Base-by-base conservation (phyloP, 805 yeast species). In the Ogataea nakhonphanomensis region DNA sequence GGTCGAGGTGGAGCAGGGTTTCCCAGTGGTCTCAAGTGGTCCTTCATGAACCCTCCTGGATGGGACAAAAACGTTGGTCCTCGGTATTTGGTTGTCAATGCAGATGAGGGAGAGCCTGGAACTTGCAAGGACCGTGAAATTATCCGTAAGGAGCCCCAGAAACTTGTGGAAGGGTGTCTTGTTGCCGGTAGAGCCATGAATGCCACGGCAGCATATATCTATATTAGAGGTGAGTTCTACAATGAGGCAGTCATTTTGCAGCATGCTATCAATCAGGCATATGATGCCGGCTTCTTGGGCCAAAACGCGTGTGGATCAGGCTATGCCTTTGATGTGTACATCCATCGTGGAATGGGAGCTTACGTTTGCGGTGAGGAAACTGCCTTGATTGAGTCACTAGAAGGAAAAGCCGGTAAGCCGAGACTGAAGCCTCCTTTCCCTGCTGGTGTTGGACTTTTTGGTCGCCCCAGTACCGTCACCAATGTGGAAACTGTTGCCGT, bases 1-100 rank as follows among this genome's bases (percentile, higher is more conserved):
- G 95, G 95, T 44, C 79, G 95, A 65, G 95, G 95, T 44, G 95
- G 95, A 58, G 95, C 95, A 33, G 95, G 95, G 12, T 86, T 86
- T 73, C 95, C 95, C 39, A 78, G 89, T 17, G 95, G 95, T 24
- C 74, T 86, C 58, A 86, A 86, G 66, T 86, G 95, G 95, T 84
- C 93, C 17, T 86, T 86, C 61, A 86, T 86, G 95, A 87, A 87
- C 67, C 95, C 95, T 33, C 95, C 95, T 40, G 93, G 93, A 44
- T 86, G 95, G 95, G 95, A 86, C 47, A 87, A 86, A 60, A 86
- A 86, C 66, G 67, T 67, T 11, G 95, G 95, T n/a, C 93, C 95
- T 46, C 76, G 95, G 58, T 85, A 85, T 61, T 73, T 87, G 53
- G 95, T 87, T 35, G 88, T 87, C 55, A 87, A 87, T 64, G 95